Percentiles rank a stretch among this genome's conserved stretches.
Conservation (phyloP, 1,139 yeast genomes). For the Sugiyamaella pinicola region DNA sequence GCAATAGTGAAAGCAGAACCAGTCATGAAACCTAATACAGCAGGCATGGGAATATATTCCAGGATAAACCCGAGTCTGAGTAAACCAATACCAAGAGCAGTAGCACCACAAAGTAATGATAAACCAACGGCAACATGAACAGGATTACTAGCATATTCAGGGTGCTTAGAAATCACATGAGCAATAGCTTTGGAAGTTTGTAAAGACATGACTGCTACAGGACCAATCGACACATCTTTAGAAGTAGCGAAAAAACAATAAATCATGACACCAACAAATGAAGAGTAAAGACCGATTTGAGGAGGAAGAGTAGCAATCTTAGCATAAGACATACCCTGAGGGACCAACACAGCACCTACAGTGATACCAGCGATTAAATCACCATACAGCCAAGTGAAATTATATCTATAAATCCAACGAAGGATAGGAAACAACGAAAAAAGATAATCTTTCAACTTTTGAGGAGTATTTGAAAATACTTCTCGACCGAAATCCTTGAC, state of each 20-base stretch:
- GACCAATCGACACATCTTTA: constrained; percentile 94
- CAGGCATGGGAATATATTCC: constrained; percentile 88
- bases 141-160: constrained; percentile 47
- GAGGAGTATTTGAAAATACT: constrained; percentile 44
- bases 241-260: constrained; percentile 93
- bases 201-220: constrained; percentile 94
- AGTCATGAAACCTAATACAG: constrained; percentile 93
- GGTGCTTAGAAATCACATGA: constrained; percentile 57
- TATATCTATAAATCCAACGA: constrained; percentile 83
- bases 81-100: constrained; percentile 79
- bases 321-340: constrained; percentile 96
- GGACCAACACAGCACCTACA: constrained; percentile 89
- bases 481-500: constrained; percentile 23
- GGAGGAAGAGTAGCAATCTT: constrained; percentile 79
- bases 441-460: constrained; percentile 50
- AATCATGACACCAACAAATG: constrained; percentile 87
- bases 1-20: constrained; percentile 88
- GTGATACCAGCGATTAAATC: constrained; percentile 92
- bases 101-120: constrained; percentile 81
- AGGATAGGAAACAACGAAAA: constrained; percentile 74
- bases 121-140: constrained; percentile 69
- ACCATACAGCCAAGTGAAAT: constrained; percentile 72
- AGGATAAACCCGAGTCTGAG: constrained; percentile 83
- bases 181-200: constrained; percentile 80
- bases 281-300: constrained; percentile 86